These are phyloP conservation scores for Nyctanthes arbortristis DNA, from an alignment of 257 asterid species.

Conservation along the genomic window DNA sequence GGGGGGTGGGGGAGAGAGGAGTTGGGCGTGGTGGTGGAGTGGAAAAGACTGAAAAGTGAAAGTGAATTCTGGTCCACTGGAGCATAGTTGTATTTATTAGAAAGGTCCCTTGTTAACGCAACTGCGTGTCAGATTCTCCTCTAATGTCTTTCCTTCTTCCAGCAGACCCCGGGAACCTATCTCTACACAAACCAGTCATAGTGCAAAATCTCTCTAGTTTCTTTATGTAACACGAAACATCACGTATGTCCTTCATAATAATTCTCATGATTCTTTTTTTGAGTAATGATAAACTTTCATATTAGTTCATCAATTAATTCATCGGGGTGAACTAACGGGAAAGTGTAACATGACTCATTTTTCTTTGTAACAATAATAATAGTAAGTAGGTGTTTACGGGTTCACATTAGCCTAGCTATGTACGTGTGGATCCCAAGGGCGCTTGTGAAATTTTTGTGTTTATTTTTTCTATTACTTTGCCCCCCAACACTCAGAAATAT, in stretches of 20 bases:
- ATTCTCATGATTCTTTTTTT: background rate
- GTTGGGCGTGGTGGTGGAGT: conserved; percentile 15
- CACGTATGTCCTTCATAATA: background rate
- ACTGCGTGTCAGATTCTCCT: conserved; percentile 31
- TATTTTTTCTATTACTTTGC: too few relatives aligned
- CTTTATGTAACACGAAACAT: background rate
- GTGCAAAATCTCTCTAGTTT: conserved; percentile 3
- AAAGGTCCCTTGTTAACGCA: conserved; percentile 29
- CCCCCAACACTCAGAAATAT: too few relatives aligned
- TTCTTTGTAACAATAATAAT: too few relatives aligned
- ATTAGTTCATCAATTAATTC: too few relatives aligned
- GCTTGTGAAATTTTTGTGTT: too few relatives aligned
- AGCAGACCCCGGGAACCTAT: conserved; percentile 1
- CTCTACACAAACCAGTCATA: background rate
- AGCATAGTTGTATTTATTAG: conserved; percentile 26
- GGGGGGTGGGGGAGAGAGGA: conserved; percentile 4
- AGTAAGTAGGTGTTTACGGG: background rate
- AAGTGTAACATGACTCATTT: too few relatives aligned
- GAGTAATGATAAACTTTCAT: too few relatives aligned
- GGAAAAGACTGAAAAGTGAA: conserved; percentile 32
- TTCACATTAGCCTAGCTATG: too few relatives aligned
- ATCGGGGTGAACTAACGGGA: too few relatives aligned
- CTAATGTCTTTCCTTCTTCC: background rate
- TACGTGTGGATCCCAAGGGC: too few relatives aligned
- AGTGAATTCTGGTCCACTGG: conserved; percentile 45